These are phyloP conservation scores for Blastocystis sp. DNA, from an alignment of 352 stramenopile species.

Conservation along the genomic window DNA sequence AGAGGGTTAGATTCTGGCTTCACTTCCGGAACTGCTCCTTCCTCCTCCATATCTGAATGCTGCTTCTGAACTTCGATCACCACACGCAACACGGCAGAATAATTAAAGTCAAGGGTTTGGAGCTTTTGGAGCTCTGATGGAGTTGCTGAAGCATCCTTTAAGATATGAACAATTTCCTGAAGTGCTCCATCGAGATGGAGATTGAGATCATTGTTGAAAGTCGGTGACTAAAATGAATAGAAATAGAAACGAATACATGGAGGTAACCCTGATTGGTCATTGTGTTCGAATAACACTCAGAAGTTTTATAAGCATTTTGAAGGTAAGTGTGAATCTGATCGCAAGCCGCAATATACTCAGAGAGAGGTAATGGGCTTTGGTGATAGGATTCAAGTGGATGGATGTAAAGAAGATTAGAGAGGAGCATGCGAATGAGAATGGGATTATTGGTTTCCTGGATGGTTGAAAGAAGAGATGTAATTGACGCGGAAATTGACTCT, in stretches of 20 bases:
- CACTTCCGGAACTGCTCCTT: background rate
- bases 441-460: constrained; percentile 18
- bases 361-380: background rate
- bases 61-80: constrained; percentile 1
- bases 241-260: background rate
- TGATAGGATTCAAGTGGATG: background rate
- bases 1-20: background rate
- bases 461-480: background rate
- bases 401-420: constrained; percentile 52
- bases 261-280: constrained; percentile 27
- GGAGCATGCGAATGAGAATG: constrained; percentile 12
- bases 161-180: background rate
- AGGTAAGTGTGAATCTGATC: constrained; percentile 13
- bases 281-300: background rate
- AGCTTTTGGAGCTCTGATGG: background rate
- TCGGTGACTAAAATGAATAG: background rate
- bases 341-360: background rate
- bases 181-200: constrained; percentile 7
- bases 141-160: background rate
- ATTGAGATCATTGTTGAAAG: background rate
- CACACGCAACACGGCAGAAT: constrained; percentile 7
- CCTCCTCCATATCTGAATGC: background rate
- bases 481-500: background rate
- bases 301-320: background rate
- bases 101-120: constrained; percentile 39